Evolutionary conservation across 345 rosid genomes (phyloP).

Genomic region (Excoecaria cochinchinensis): DNA sequence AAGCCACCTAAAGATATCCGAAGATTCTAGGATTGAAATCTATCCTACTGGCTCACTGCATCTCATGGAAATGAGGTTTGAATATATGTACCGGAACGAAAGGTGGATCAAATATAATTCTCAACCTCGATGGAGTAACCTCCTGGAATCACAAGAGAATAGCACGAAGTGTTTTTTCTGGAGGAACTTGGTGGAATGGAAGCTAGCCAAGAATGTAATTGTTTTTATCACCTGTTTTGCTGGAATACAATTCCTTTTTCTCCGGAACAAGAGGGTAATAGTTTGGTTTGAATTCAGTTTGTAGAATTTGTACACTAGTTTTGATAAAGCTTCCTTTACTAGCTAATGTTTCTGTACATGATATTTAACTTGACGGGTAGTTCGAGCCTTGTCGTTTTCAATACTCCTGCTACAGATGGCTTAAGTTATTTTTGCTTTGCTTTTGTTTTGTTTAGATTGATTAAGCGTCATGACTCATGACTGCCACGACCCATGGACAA

Average conservation of each 20-base stretch:
- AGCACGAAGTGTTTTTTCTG: background rate
- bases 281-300: background rate
- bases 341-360: no score
- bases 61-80: background rate
- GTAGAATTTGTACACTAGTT: background rate
- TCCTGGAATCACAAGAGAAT: background rate
- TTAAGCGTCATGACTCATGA: no score
- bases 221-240: background rate
- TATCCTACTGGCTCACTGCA: background rate
- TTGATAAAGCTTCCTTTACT: background rate
- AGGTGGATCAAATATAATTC: background rate
- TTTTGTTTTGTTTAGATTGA: no score
- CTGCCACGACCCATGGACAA: no score
- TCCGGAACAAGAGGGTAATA: background rate
- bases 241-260: background rate
- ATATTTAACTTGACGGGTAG: background rate
- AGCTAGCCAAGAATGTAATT: background rate
- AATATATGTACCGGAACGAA: background rate
- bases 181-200: background rate
- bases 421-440: no score
- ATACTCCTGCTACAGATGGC: no score
- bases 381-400: background rate
- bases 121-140: background rate
- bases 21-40: constrained; percentile 45
- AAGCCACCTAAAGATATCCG: constrained; percentile 98